Evolutionary conservation across 768 basidiomycete species (phyloP), one percentile per base, ranked within the genome.

Genomic region (Auricularia cornea): DNA sequence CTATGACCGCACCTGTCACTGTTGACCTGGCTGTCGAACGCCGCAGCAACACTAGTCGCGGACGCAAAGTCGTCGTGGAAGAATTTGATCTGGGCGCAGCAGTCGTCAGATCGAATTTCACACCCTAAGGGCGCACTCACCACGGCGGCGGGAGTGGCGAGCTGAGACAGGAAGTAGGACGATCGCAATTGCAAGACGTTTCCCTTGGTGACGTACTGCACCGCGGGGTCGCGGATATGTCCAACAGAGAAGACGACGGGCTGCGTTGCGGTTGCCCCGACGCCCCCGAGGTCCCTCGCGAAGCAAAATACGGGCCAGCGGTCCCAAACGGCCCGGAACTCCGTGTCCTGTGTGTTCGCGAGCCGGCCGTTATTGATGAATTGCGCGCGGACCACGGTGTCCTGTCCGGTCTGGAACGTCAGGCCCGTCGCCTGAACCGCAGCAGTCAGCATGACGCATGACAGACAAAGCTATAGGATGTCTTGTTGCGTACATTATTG

Each of bases 401-500:
- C 68, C 38, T 60, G 59, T 31, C 68, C 68, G 38, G 61, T 62
- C 62, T 67, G 67, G 59, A 66, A 69, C 12, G 68, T 69, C 10
- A 63, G 30, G 10, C 30, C 63, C 3, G 35, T 35, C 26, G 60
- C 30, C 59, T 62, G 62, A 18, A 18, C 11, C 3, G 20, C 14
- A n/a, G 4, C 5, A 41, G 23, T 29, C 51, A 23, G 44, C 16
- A n/a, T n/a, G n/a, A n/a, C n/a, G n/a, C n/a, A n/a, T n/a, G n/a
- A n/a, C n/a, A n/a, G n/a, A n/a, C n/a, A n/a, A n/a, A n/a, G n/a
- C n/a, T n/a, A n/a, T 6, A 48, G 11, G 12, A 38, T 38, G 26
- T 8, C 2, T 6, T 4, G 35, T 3, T 6, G n/a, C 79, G 32
- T 63, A 84, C 84, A 66, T 80, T 81, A 1, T 73, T 66, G 1